These are phyloP conservation scores for Leccinum subtestaceum DNA, from an alignment of 768 basidiomycete species.

Conservation along the genomic window DNA sequence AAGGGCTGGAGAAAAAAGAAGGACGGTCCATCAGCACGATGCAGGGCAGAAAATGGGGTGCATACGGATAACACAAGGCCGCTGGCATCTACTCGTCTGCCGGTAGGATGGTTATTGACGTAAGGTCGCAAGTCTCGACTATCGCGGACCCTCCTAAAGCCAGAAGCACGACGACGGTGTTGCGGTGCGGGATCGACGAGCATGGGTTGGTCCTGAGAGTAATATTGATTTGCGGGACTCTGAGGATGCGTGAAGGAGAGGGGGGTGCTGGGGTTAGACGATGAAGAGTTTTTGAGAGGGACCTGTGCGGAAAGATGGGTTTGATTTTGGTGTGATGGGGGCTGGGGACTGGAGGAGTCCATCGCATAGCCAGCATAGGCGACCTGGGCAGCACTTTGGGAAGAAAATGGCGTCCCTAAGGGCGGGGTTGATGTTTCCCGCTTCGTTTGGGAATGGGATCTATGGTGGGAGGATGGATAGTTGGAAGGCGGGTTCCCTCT, in stretches of 20 bases:
- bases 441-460: conserved; percentile 57
- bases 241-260: conserved; percentile 61
- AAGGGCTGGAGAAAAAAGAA: conserved; percentile 40
- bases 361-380: conserved; percentile 55
- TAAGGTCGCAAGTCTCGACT: conserved; percentile 75
- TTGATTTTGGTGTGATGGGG: conserved; percentile 45
- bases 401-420: conserved; percentile 52
- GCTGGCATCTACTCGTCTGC: conserved; percentile 73
- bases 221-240: conserved; percentile 51
- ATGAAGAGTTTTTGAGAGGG: conserved; percentile 53
- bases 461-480: conserved; percentile 56
- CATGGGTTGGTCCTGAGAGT: conserved; percentile 68
- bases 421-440: conserved; percentile 48
- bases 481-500: conserved; percentile 39
- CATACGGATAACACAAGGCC: conserved; percentile 82
- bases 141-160: conserved; percentile 77
- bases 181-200: conserved; percentile 56
- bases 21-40: conserved; percentile 7
- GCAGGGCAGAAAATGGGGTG: conserved; percentile 15
- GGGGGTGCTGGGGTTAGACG: conserved; percentile 65
- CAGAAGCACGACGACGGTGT: conserved; percentile 66
- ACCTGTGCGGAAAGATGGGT: conserved; percentile 50
- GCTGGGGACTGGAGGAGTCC: conserved; percentile 65
- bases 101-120: conserved; percentile 57
- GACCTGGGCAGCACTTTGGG: conserved; percentile 44